Percentiles rank a stretch among this genome's conserved stretches.
Evolutionary conservation across 352 stramenopile species (phyloP).

Genomic region (Pythium phragmiticola): DNA sequence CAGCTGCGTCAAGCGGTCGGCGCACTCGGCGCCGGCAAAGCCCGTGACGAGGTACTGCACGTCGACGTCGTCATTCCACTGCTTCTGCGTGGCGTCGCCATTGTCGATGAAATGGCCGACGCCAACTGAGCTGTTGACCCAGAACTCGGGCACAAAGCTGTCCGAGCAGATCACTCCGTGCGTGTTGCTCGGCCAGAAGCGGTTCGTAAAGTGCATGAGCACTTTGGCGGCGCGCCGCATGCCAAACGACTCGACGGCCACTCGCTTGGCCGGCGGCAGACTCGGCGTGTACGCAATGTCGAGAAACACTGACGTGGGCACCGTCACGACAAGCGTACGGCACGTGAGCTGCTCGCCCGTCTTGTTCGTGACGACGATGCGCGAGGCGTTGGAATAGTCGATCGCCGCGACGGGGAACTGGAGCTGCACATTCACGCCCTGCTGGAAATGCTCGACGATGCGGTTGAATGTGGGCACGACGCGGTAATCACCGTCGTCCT

Average conservation of each 20-base stretch:
- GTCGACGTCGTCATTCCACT: not conserved
- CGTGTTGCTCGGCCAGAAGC: constrained; percentile 71
- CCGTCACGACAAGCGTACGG: constrained; percentile 62
- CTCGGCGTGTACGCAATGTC: constrained; percentile 69
- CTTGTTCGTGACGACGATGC: constrained; percentile 57
- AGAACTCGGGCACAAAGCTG: constrained; percentile 83
- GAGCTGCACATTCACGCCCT: constrained; percentile 47
- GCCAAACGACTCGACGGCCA: constrained; percentile 61
- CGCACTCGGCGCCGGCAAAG: constrained; percentile 66
- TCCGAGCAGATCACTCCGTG: constrained; percentile 83
- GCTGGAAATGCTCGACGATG: constrained; percentile 58
- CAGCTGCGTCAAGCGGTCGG: constrained; percentile 49
- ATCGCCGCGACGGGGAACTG: constrained; percentile 58
- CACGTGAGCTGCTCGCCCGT: constrained; percentile 60
- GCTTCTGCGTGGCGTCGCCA: constrained; percentile 31
- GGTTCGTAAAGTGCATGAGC: constrained; percentile 60
- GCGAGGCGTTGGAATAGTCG: constrained; percentile 50
- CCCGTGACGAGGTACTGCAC: constrained; percentile 74
- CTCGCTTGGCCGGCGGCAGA: constrained; percentile 53
- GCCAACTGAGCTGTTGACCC: constrained; percentile 71
- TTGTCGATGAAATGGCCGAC: constrained; percentile 61
- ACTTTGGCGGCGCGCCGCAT: constrained; percentile 80
- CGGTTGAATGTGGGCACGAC: constrained; percentile 67
- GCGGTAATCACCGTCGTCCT: constrained; percentile 81
- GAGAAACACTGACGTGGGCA: constrained; percentile 73